phyloP scores from a whole-genome alignment of 805 yeast species.

The Candida nanaspora region DNA sequence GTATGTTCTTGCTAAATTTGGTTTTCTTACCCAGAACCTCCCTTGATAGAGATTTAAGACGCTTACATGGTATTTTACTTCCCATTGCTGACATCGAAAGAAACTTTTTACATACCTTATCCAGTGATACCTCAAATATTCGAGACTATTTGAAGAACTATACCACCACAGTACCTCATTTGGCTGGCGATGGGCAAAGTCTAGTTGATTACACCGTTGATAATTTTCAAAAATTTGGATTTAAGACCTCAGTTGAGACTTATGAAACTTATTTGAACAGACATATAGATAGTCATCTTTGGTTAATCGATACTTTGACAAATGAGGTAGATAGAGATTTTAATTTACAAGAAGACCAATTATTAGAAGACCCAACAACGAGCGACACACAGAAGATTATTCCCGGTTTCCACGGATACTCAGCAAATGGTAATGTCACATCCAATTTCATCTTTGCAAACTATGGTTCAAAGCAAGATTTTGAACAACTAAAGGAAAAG shows the following conservation, averaged over 20 bases:
- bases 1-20: slow-evolving; percentile 50
- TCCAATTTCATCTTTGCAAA: slow-evolving; percentile 52
- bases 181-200: slow-evolving; percentile 38
- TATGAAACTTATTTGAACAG: slow-evolving; percentile 51
- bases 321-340: slow-evolving; percentile 38
- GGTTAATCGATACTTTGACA: slow-evolving; percentile 24
- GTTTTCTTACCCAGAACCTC: slow-evolving; percentile 83
- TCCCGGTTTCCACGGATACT: slow-evolving; percentile 58
- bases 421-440: slow-evolving; percentile 55
- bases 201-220: slow-evolving; percentile 43
- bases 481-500: slow-evolving; percentile 29
- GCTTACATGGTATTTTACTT: slow-evolving; percentile 59
- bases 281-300: slow-evolving; percentile 40
- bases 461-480: slow-evolving; percentile 54
- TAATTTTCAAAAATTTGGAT: slow-evolving; percentile 44
- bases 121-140: slow-evolving; percentile 21
- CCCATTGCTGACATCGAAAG: slow-evolving; percentile 69
- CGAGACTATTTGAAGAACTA: slow-evolving; percentile 22
- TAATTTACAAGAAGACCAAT: slow-evolving; percentile 40
- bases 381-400: slow-evolving; percentile 24
- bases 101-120: slow-evolving; percentile 36
- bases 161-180: slow-evolving; percentile 28
- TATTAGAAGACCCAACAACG: slow-evolving; percentile 34
- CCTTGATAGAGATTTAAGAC: slow-evolving; percentile 67
- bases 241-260: slow-evolving; percentile 40